Evolutionary conservation across 257 asterid species (phyloP), one percentile per base, ranked within the genome.

Genomic region (Solanum peruvianum): DNA sequence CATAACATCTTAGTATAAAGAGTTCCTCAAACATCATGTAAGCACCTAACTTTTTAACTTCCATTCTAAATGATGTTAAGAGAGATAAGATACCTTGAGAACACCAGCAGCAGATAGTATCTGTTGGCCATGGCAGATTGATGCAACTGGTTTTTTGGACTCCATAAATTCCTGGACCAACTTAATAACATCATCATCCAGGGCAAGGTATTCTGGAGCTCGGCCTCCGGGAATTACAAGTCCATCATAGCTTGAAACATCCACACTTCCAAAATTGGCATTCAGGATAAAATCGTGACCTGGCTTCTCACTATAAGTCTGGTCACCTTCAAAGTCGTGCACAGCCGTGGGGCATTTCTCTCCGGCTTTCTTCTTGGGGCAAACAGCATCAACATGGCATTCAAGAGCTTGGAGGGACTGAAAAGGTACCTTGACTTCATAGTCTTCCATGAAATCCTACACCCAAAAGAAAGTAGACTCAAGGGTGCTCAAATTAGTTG

Each of bases 401-500:
- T 91, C 98, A 8, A 97, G 98, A 86, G 98, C 98, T 92, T 94
- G 94, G 82, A 97, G 94, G 88, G 98, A 92, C 90, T 95, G 99
- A 86, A 95, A 94, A 11, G 99, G 99, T 64, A 95, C 99, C 93
- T 85, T 91, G 76, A 97, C 97, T 88, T 95, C 99, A 75, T 95
- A 97, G 92, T 97, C 99, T 91, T 97, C 99, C 99, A 97, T 97
- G 95, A 83, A 97, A 88, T 97, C 99, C 99, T 97, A 90, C 76
- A 87, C 41, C 44, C 41, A 39, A 52, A 80, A 29, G 67, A 80
- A 80, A 18, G 37, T 47, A 80, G 85, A 77, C 39, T 25, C 58
- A n/a, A 77, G 4, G 42, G 44, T 14, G 1, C 14, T 47, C 2
- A 47, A 18, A 47, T 80, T 29, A 47, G 29, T 27, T 2, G 11